phyloP scores from a whole-genome alignment of 2,329 filamentous ascomycete species.

The Camptophora hylomeconis region DNA sequence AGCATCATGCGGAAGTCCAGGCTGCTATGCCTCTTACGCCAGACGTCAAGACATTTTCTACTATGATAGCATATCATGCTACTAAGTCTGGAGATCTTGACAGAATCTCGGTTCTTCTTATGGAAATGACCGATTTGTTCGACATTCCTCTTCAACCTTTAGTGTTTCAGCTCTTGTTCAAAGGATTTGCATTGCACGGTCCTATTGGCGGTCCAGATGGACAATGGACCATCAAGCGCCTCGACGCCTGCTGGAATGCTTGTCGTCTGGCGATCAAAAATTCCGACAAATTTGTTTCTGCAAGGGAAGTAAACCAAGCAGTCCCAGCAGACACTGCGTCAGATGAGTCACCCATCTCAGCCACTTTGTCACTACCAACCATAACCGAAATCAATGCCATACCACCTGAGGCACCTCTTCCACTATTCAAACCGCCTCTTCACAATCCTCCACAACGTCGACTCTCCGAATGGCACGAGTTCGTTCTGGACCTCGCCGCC shows the following conservation, averaged over 20 bases:
- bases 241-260: constrained; percentile 55
- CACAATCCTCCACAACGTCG: not conserved
- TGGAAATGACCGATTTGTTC: constrained; percentile 62
- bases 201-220: constrained; percentile 40
- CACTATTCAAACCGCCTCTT: not conserved
- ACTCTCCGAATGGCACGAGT: constrained; percentile 15
- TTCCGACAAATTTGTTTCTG: constrained; percentile 1
- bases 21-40: constrained; percentile 54
- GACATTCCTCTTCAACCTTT: constrained; percentile 57
- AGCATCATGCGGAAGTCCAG: constrained; percentile 50
- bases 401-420: not conserved
- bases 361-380: constrained; percentile 9
- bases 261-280: constrained; percentile 37
- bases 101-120: constrained; percentile 56
- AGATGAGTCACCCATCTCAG: no score
- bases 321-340: no score
- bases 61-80: constrained; percentile 65
- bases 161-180: constrained; percentile 69
- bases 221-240: constrained; percentile 58
- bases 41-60: constrained; percentile 64
- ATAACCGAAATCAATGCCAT: constrained; percentile 8
- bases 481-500: constrained; percentile 15
- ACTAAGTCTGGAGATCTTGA: constrained; percentile 56
- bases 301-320: no score
- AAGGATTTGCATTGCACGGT: constrained; percentile 67